Conservation (phyloP, 805 yeast genomes). For the Kazachstania viticola region DNA sequence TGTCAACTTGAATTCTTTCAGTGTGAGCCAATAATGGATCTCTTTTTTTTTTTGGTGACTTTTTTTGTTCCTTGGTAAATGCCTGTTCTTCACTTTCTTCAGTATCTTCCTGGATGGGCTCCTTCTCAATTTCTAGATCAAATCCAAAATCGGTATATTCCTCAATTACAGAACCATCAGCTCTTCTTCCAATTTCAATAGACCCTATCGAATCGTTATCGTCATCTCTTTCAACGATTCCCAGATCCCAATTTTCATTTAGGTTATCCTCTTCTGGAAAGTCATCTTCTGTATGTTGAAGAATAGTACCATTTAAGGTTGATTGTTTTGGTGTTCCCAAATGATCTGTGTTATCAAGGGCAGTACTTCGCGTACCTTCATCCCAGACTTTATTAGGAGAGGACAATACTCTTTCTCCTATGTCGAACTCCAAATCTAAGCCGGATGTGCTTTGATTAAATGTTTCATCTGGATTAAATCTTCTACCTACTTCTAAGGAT, state of each 20-base stretch:
- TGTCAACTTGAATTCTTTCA: conserved; percentile 9
- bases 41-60: conserved; percentile 2
- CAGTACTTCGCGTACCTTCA: conserved; percentile 1
- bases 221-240: conserved; percentile 12
- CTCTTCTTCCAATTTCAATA: conserved; percentile 55
- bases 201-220: conserved; percentile 38
- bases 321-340: not conserved
- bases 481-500: conserved; percentile 25
- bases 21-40: conserved; percentile 9
- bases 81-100: conserved; percentile 22
- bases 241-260: conserved; percentile 22
- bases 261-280: conserved; percentile 18
- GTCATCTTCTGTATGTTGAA: conserved; percentile 9
- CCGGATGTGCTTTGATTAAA: conserved; percentile 7
- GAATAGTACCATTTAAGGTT: not conserved
- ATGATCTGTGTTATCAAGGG: not conserved
- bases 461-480: conserved; percentile 14
- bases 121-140: conserved; percentile 37
- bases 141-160: conserved; percentile 38
- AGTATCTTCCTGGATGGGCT: conserved; percentile 13
- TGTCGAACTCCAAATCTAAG: conserved; percentile 1
- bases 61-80: no score
- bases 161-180: conserved; percentile 18
- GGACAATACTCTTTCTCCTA: not conserved
- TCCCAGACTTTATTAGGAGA: not conserved